Evolutionary conservation across 257 asterid species (phyloP).

Genomic region (Paulownia fortunei): DNA sequence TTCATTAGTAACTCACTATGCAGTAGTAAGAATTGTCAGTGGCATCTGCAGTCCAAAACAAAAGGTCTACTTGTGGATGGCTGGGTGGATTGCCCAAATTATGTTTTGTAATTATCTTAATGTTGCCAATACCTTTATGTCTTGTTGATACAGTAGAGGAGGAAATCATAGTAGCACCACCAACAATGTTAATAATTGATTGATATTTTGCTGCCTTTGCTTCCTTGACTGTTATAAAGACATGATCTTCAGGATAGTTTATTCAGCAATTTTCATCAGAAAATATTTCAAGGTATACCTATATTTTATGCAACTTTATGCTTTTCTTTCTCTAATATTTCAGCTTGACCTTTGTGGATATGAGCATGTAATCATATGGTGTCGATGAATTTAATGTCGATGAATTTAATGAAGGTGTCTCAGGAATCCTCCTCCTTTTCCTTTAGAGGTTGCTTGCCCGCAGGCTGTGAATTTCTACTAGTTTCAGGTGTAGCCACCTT

Average conservation of each 20-base stretch:
- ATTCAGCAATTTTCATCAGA: constrained; percentile 80
- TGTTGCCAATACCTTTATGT: background rate
- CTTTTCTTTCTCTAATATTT: constrained; percentile 2
- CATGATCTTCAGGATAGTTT: constrained; percentile 83
- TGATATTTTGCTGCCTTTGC: constrained; percentile 13
- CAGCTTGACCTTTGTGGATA: constrained; percentile 21
- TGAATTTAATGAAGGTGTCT: constrained; percentile 5
- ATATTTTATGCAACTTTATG: background rate
- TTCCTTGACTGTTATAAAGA: constrained; percentile 72
- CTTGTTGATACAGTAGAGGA: background rate
- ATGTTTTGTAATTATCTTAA: background rate
- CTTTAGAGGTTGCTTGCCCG: constrained; percentile 79
- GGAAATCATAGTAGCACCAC: background rate
- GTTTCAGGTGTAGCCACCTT: constrained; percentile 70
- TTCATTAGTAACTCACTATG: background rate
- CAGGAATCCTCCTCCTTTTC: constrained; percentile 84
- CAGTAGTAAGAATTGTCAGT: background rate
- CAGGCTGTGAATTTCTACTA: constrained; percentile 65
- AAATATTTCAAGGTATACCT: constrained; percentile 77
- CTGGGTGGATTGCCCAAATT: background rate
- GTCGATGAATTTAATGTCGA: constrained; percentile 7
- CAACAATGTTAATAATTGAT: background rate
- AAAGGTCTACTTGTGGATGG: background rate
- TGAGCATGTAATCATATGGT: background rate
- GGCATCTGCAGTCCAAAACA: background rate